A percentile compares a stretch with the other conserved stretches of the same genome.
These are phyloP conservation scores for Suillus sp. DNA, from an alignment of 768 basidiomycete genomes.

Conservation along the genomic window DNA sequence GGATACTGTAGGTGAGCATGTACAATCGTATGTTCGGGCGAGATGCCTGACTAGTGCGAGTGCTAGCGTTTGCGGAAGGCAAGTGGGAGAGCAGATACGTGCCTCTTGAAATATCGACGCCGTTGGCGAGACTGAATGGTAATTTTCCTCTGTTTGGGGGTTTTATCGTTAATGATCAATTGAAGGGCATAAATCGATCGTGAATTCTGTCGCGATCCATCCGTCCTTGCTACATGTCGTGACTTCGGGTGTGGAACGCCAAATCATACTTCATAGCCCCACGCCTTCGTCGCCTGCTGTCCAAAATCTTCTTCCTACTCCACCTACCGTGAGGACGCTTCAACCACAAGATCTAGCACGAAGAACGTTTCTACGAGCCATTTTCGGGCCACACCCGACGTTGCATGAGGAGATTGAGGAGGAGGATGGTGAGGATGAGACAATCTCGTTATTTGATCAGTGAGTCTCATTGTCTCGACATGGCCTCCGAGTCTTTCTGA, in stretches of 20 bases:
- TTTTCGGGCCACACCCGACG: conserved; percentile 31
- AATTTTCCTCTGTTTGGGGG: background rate
- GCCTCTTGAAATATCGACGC: conserved; percentile 64
- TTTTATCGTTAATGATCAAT: conserved; percentile 5
- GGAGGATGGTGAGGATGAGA: conserved; percentile 46
- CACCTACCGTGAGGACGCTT: conserved; percentile 49
- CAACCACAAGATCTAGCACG: conserved; percentile 37
- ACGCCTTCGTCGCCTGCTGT: conserved; percentile 55
- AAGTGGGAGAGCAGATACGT: conserved; percentile 46
- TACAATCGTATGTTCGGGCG: conserved; percentile 14
- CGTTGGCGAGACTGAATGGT: conserved; percentile 64
- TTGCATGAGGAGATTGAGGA: conserved; percentile 31
- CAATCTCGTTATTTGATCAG: conserved; percentile 75
- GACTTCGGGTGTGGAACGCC: conserved; percentile 74
- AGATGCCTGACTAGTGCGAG: conserved; percentile 12
- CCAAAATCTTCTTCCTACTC: conserved; percentile 47
- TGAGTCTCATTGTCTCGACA: conserved; percentile 36
- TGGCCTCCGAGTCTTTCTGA: conserved; percentile 12
- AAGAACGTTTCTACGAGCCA: conserved; percentile 40
- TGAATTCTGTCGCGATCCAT: conserved; percentile 74
- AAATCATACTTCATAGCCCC: conserved; percentile 69
- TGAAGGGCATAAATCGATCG: conserved; percentile 73
- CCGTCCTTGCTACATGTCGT: conserved; percentile 66
- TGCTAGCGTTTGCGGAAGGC: conserved; percentile 49
- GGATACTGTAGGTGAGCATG: conserved; percentile 42